These are phyloP conservation scores for Spergularia azorica DNA, from an alignment of 179 eudicot species.

Conservation along the genomic window DNA sequence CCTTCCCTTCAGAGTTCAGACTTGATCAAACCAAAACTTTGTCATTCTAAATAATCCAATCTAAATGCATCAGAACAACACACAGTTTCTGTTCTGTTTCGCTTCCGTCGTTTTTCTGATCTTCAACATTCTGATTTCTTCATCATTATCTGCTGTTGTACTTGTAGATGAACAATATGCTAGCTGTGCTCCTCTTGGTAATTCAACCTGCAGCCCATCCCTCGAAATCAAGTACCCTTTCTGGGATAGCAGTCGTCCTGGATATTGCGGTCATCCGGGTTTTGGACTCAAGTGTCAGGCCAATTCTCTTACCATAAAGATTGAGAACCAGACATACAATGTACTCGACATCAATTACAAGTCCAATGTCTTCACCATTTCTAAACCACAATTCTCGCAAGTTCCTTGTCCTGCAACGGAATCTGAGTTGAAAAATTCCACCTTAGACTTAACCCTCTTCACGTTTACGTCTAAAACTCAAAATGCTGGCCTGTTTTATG, in stretches of 20 bases:
- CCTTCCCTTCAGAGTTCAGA: background rate
- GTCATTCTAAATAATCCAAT: background rate
- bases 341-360: conserved; percentile 15
- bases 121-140: background rate
- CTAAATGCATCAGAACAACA: conserved; percentile 10
- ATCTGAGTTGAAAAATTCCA: conserved; percentile 18
- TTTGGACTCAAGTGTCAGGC: conserved; percentile 32
- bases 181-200: background rate
- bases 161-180: conserved; percentile 12
- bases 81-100: background rate
- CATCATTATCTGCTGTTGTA: background rate
- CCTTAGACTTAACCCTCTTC: conserved; percentile 10
- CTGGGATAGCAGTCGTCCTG: conserved; percentile 24
- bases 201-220: conserved; percentile 23
- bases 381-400: background rate
- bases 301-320: conserved; percentile 4
- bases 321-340: conserved; percentile 9
- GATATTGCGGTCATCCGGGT: conserved; percentile 35
- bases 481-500: conserved; percentile 26
- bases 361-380: background rate
- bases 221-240: conserved; percentile 36
- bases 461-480: background rate
- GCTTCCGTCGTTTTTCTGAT: background rate
- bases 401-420: conserved; percentile 5
- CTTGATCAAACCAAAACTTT: conserved; percentile 7